Evolutionary conservation across 257 asterid genomes (phyloP).

Genomic region (Nicotiana attenuata): DNA sequence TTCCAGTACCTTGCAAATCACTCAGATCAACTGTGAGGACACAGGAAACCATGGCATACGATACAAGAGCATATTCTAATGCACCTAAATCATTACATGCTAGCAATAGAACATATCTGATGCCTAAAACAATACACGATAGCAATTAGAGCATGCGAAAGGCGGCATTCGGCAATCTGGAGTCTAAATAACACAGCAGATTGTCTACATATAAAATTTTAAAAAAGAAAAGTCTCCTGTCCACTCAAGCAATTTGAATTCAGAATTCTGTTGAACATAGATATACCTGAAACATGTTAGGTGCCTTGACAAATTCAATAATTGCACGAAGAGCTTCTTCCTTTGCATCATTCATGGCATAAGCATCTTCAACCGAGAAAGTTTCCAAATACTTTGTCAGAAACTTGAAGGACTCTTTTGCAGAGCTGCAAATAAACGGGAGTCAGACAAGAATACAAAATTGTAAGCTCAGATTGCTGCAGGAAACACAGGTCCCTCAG

Average conservation of each 20-base stretch:
- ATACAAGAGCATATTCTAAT: background rate
- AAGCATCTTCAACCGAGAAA: conserved; percentile 61
- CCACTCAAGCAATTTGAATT: background rate
- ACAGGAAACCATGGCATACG: background rate
- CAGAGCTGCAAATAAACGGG: conserved; percentile 40
- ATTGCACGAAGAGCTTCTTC: conserved; percentile 72
- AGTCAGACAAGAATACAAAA: background rate
- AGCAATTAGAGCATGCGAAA: background rate
- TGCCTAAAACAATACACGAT: background rate
- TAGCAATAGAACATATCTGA: background rate
- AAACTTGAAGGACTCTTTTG: conserved; percentile 64
- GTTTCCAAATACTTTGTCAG: conserved; percentile 77
- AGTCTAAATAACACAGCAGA: background rate
- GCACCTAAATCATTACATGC: background rate
- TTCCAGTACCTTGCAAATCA: background rate
- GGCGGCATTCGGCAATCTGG: background rate
- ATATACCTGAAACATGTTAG: conserved; percentile 81
- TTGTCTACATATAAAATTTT: background rate
- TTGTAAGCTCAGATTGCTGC: background rate
- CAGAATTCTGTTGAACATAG: background rate
- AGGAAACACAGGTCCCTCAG: background rate
- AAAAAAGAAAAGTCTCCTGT: background rate
- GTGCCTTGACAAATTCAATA: conserved; percentile 71
- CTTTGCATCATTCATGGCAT: conserved; percentile 58
- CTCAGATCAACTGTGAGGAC: background rate